These are phyloP conservation scores for Ophiobolus disseminans DNA, from an alignment of 2,329 filamentous ascomycete species.

Conservation along the genomic window DNA sequence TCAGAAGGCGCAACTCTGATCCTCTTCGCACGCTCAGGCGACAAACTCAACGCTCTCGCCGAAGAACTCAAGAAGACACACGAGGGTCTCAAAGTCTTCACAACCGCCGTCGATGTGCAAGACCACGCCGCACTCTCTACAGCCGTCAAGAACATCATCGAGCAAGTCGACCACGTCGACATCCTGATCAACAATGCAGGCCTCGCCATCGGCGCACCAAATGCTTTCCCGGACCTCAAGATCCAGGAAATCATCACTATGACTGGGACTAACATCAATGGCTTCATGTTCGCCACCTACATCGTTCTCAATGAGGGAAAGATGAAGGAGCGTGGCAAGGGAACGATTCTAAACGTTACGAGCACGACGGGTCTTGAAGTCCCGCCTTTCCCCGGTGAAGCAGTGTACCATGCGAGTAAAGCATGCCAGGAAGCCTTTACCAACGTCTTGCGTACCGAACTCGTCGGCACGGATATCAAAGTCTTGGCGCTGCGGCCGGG, in stretches of 20 bases:
- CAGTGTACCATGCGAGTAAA: slow-evolving; percentile 59
- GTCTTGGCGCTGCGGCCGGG: slow-evolving; percentile 57
- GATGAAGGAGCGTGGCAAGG: slow-evolving; percentile 50
- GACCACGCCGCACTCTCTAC: slow-evolving; percentile 38
- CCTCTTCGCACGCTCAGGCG: slow-evolving; percentile 51
- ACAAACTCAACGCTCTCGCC: slow-evolving; percentile 33
- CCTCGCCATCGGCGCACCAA: slow-evolving; percentile 56
- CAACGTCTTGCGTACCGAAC: slow-evolving; percentile 58
- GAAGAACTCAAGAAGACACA: slow-evolving; percentile 19
- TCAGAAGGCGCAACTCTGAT: slow-evolving; percentile 51
- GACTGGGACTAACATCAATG: slow-evolving; percentile 58
- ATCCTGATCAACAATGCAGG: slow-evolving; percentile 59
- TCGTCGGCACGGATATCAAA: slow-evolving; percentile 56
- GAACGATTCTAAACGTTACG: slow-evolving; percentile 59
- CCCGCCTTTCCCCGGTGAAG: slow-evolving; percentile 58
- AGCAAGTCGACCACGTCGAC: slow-evolving; percentile 50
- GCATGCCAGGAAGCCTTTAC: slow-evolving; percentile 59
- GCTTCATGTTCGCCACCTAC: slow-evolving; percentile 56
- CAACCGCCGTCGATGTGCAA: slow-evolving; percentile 44
- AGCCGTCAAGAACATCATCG: slow-evolving; percentile 24
- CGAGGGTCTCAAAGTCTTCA: slow-evolving; percentile 30
- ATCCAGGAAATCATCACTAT: slow-evolving; percentile 55
- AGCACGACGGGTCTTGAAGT: slow-evolving; percentile 57
- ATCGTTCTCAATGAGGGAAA: slow-evolving; percentile 53
- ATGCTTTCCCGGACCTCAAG: slow-evolving; percentile 51